A percentile compares a stretch with the other conserved stretches of the same genome.
phyloP scores from a whole-genome alignment of 1,284 basidiomycete species.

The Inonotus hispidus region DNA sequence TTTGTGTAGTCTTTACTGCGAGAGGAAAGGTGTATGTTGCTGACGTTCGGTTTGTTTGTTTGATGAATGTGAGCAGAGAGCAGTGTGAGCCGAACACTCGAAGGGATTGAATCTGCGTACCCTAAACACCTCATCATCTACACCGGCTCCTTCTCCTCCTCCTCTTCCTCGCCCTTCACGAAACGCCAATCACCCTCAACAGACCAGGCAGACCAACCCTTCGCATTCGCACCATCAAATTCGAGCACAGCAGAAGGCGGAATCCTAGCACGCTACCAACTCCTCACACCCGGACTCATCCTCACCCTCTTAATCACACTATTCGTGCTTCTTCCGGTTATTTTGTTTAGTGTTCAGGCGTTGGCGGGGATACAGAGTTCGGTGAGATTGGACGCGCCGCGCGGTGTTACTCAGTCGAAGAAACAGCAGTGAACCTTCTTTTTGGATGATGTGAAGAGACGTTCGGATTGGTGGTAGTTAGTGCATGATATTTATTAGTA shows the following conservation, averaged over 20 bases:
- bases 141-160: conserved; percentile 39
- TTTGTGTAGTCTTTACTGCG: no score
- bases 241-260: conserved; percentile 40
- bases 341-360: conserved; percentile 61
- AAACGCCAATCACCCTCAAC: conserved; percentile 34
- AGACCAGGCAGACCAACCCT: conserved; percentile 21
- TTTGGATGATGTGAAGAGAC: background rate
- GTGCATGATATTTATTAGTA: conserved; percentile 10
- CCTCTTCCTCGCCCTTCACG: conserved; percentile 25
- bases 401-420: conserved; percentile 63
- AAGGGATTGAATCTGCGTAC: conserved; percentile 41
- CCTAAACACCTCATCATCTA: conserved; percentile 61
- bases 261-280: conserved; percentile 67
- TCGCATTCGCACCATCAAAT: conserved; percentile 24
- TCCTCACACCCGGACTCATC: conserved; percentile 79
- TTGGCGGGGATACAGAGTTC: conserved; percentile 76
- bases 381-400: conserved; percentile 55
- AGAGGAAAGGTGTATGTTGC: no score
- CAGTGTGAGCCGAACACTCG: conserved; percentile 41
- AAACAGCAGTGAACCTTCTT: conserved; percentile 61
- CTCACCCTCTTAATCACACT: conserved; percentile 61
- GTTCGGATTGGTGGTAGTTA: background rate
- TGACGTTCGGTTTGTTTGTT: background rate
- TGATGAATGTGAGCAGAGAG: conserved; percentile 12
- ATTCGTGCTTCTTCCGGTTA: conserved; percentile 67